Percentiles rank a stretch among this genome's conserved stretches.
Evolutionary conservation across 148 eudicot species (phyloP).

Genomic region (Rhododendron molle): DNA sequence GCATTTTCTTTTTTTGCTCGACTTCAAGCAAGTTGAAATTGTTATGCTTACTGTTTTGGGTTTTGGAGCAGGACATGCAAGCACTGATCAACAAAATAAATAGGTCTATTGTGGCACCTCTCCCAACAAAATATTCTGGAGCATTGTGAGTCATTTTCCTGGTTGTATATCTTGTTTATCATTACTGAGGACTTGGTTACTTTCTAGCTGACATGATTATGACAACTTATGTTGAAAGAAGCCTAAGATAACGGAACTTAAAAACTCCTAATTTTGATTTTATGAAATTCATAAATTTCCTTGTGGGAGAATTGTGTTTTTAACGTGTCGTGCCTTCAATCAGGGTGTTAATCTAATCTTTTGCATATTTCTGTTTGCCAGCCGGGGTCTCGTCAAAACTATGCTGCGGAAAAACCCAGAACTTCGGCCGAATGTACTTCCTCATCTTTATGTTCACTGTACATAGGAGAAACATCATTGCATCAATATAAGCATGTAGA

Average conservation of each 20-base stretch:
- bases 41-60: slow-evolving; percentile 1
- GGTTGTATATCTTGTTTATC: slow-evolving; percentile 3
- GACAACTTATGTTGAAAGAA: not conserved
- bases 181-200: not conserved
- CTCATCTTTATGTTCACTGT: slow-evolving; percentile 13
- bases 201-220: not conserved
- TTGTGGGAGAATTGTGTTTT: not conserved
- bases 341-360: not conserved
- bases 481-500: not conserved
- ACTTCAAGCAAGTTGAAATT: not conserved
- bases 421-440: slow-evolving; percentile 75
- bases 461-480: not conserved
- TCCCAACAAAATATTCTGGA: slow-evolving; percentile 79
- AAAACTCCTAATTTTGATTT: not conserved
- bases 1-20: not conserved
- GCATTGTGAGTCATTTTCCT: slow-evolving; percentile 63
- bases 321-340: not conserved
- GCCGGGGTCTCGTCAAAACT: slow-evolving; percentile 89
- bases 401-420: slow-evolving; percentile 95
- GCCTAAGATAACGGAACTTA: not conserved
- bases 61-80: slow-evolving; percentile 79
- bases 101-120: slow-evolving; percentile 90
- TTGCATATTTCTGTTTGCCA: slow-evolving; percentile 37
- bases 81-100: slow-evolving; percentile 90
- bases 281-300: not conserved